These are phyloP conservation scores for Microbotryum silenes-acaulis DNA, from an alignment of 1,284 basidiomycete species.

Conservation along the genomic window DNA sequence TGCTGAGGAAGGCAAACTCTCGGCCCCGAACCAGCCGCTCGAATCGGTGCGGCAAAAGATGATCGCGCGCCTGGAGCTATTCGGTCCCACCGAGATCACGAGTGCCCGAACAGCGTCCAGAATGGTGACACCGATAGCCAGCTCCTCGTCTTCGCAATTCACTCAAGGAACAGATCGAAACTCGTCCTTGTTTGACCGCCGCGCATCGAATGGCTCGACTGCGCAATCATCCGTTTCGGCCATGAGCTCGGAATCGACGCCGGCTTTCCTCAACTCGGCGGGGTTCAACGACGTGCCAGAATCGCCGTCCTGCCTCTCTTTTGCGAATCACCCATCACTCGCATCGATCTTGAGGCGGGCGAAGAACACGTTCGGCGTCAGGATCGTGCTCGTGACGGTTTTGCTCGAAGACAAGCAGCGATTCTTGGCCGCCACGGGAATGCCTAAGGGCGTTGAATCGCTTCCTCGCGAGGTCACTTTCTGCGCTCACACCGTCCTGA, in stretches of 20 bases:
- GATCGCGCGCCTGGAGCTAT: not conserved
- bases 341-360: not conserved
- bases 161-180: not conserved
- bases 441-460: not conserved
- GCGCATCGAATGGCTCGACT: conserved; percentile 1
- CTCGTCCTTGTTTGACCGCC: conserved; percentile 2
- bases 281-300: not conserved
- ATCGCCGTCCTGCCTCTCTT: not conserved
- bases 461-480: not conserved
- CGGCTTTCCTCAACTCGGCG: not conserved
- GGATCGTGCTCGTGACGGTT: not conserved
- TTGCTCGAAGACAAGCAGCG: not conserved
- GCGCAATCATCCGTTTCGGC: not conserved
- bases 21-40: not conserved
- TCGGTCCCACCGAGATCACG: not conserved
- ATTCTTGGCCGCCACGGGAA: not conserved
- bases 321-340: conserved; percentile 3
- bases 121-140: not conserved
- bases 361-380: not conserved
- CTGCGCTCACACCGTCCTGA: conserved; percentile 1
- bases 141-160: not conserved
- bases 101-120: not conserved
- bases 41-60: not conserved
- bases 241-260: not conserved
- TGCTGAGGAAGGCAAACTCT: not conserved